A percentile compares a stretch with the other conserved stretches of the same genome.
phyloP scores from a whole-genome alignment of 768 basidiomycete genomes.

The Neoboletus magnificus region DNA sequence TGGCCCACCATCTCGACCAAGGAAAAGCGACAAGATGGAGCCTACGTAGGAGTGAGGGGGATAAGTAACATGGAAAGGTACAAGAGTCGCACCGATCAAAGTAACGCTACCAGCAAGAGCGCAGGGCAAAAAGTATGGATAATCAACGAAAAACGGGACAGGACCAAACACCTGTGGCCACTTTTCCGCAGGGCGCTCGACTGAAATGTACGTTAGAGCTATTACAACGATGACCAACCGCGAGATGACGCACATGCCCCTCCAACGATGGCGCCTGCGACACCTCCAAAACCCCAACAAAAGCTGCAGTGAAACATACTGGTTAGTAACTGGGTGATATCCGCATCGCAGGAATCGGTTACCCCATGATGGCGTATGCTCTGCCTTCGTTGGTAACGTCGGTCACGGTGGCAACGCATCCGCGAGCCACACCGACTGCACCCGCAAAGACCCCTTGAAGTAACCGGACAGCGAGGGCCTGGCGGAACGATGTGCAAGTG shows the following conservation, averaged over 20 bases:
- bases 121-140: constrained; percentile 92
- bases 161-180: constrained; percentile 76
- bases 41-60: constrained; percentile 42
- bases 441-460: constrained; percentile 92
- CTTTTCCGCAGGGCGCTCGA: constrained; percentile 81
- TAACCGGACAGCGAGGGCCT: constrained; percentile 84
- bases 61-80: neutral
- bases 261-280: constrained; percentile 82
- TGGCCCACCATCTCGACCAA: constrained; percentile 88
- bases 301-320: constrained; percentile 47
- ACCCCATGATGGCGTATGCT: constrained; percentile 93
- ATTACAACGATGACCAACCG: neutral
- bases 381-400: constrained; percentile 91
- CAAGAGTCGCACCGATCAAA: constrained; percentile 49
- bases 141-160: constrained; percentile 63
- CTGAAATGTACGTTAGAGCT: constrained; percentile 37
- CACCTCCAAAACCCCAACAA: constrained; percentile 96
- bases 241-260: constrained; percentile 60
- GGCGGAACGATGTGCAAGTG: constrained; percentile 66
- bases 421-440: constrained; percentile 91
- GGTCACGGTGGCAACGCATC: constrained; percentile 81
- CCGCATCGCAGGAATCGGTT: neutral
- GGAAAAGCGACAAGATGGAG: constrained; percentile 83
- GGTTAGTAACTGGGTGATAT: constrained; percentile 1
- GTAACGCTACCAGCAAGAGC: constrained; percentile 74